phyloP scores from a whole-genome alignment of 768 basidiomycete genomes.

The Trametes gibbosa region DNA sequence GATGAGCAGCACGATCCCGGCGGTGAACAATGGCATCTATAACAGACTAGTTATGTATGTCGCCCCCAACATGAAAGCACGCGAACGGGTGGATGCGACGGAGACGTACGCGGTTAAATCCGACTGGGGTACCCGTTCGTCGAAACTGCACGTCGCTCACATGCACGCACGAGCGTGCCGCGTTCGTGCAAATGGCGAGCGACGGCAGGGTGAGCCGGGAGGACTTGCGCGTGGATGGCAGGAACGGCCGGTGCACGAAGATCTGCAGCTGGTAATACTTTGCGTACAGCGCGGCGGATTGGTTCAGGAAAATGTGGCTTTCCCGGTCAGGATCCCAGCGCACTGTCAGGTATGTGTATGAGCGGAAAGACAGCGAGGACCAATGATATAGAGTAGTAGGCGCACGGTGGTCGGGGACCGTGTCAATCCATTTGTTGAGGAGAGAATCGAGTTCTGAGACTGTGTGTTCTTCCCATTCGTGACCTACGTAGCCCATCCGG shows the following conservation, averaged over 20 bases:
- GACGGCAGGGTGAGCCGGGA: slow-evolving; percentile 52
- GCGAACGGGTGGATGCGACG: neutral
- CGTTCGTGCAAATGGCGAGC: slow-evolving; percentile 82
- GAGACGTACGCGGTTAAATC: slow-evolving; percentile 7
- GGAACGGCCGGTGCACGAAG: slow-evolving; percentile 75
- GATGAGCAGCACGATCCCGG: slow-evolving; percentile 46
- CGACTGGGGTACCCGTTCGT: neutral
- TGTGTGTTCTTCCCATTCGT: slow-evolving; percentile 45
- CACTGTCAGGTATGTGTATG: slow-evolving; percentile 10
- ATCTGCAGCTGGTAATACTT: slow-evolving; percentile 55
- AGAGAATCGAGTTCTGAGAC: slow-evolving; percentile 64
- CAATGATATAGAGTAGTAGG: neutral
- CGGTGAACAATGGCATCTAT: slow-evolving; percentile 36
- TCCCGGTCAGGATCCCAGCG: slow-evolving; percentile 28
- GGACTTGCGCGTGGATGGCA: slow-evolving; percentile 59
- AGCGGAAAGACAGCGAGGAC: neutral
- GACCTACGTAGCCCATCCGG: slow-evolving; percentile 34
- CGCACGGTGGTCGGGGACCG: slow-evolving; percentile 54
- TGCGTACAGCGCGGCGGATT: slow-evolving; percentile 38
- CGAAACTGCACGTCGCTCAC: slow-evolving; percentile 55
- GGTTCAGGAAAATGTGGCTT: slow-evolving; percentile 27
- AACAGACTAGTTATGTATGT: neutral
- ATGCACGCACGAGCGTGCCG: slow-evolving; percentile 72
- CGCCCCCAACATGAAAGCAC: neutral
- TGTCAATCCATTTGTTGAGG: slow-evolving; percentile 58